A percentile compares a stretch with the other conserved stretches of the same genome.
phyloP scores from a whole-genome alignment of 75 land plant species.

The Sequoiadendron giganteum region DNA sequence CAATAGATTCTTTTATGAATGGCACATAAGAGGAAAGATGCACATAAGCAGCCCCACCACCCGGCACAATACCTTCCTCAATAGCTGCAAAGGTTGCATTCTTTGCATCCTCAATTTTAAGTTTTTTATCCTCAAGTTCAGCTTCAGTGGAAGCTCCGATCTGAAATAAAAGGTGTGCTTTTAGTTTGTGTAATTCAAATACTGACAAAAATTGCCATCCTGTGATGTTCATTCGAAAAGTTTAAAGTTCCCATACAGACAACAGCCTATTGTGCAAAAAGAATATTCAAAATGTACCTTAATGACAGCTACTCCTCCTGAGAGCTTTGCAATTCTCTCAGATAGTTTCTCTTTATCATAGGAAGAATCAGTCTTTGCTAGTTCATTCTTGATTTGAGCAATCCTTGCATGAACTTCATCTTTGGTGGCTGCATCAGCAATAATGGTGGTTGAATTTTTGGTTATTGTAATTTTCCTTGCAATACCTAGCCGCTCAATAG shows the following conservation, averaged over 20 bases:
- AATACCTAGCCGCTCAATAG: conserved; percentile 93
- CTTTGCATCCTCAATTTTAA: conserved; percentile 93
- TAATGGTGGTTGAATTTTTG: conserved; percentile 73
- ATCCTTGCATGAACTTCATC: conserved; percentile 89
- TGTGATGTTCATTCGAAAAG: not conserved
- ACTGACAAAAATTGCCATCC: conserved; percentile 3
- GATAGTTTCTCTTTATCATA: conserved; percentile 57
- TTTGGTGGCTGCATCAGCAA: conserved; percentile 74
- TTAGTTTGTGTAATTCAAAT: conserved; percentile 7
- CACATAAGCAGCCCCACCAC: conserved; percentile 86
- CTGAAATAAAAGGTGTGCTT: conserved; percentile 21
- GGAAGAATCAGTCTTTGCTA: conserved; percentile 57
- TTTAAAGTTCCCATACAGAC: not conserved
- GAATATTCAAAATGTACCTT: conserved; percentile 49
- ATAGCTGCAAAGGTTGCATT: conserved; percentile 94
- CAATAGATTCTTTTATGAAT: conserved; percentile 51
- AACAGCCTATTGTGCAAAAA: not conserved
- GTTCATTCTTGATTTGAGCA: conserved; percentile 82
- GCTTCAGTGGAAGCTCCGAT: conserved; percentile 92
- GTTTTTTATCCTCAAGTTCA: conserved; percentile 92
- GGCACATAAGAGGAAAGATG: conserved; percentile 74
- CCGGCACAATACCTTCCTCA: conserved; percentile 92
- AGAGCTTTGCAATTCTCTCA: conserved; percentile 89
- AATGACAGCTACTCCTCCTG: conserved; percentile 93
- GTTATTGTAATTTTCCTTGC: conserved; percentile 74